Conservation (phyloP, 306 rosid genomes). For the Castanea sativa region DNA sequence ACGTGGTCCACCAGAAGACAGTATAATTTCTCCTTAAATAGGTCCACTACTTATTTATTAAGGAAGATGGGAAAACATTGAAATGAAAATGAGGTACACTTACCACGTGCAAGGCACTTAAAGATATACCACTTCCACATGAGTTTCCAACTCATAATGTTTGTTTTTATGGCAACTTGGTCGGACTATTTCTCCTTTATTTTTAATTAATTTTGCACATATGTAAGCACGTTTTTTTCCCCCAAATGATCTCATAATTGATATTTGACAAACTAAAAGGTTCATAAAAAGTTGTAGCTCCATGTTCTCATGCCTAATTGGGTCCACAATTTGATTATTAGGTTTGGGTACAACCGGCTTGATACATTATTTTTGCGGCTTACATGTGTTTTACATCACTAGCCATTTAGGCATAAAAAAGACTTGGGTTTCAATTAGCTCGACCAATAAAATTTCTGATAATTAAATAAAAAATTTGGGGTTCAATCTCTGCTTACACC, state of each 20-base stretch:
- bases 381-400: too few species aligned
- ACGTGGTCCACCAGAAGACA: too few species aligned
- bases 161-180: neutral
- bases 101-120: conserved; percentile 31
- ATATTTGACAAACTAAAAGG: neutral
- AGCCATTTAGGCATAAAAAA: too few species aligned
- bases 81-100: conserved; percentile 34
- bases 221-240: neutral
- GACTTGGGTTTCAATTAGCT: accelerated
- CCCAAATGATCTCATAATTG: neutral
- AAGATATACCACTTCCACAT: conserved; percentile 16
- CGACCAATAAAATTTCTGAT: accelerated
- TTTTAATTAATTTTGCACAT: neutral
- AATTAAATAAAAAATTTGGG: accelerated
- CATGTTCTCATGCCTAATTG: neutral
- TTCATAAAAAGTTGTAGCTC: neutral
- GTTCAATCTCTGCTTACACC: accelerated
- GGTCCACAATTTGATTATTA: neutral
- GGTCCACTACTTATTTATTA: neutral
- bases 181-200: neutral
- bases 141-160: neutral
- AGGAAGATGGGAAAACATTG: neutral
- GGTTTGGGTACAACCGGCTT: neutral
- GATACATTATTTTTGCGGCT: too few species aligned
- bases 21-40: too few species aligned